These are phyloP conservation scores for Lichtheimia hyalospora DNA, from an alignment of 371 early-diverging fungal genomes.

Conservation along the genomic window DNA sequence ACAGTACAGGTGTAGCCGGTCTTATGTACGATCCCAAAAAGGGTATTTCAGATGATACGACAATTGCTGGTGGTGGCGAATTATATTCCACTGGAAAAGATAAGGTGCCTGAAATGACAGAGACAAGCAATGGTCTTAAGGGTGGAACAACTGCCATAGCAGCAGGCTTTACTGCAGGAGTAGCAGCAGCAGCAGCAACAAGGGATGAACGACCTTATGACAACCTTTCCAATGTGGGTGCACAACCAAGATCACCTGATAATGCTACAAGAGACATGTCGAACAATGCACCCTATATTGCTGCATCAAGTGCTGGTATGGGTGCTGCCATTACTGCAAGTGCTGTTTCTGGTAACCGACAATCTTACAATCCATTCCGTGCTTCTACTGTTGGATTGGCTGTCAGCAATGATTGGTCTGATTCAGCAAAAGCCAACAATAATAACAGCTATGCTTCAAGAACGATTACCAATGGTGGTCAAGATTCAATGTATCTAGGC, in stretches of 20 bases:
- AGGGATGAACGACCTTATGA: not conserved
- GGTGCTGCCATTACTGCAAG: conserved; percentile 12
- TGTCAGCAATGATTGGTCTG: conserved; percentile 14
- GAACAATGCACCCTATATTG: not conserved
- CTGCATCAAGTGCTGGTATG: conserved; percentile 5
- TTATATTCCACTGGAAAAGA: not conserved
- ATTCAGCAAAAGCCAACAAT: not conserved
- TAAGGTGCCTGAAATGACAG: not conserved
- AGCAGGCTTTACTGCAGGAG: not conserved
- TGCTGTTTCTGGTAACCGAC: conserved; percentile 2
- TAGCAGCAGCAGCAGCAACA: not conserved
- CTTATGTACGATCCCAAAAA: conserved; percentile 6
- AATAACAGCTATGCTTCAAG: conserved; percentile 12
- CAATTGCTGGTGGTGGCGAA: not conserved
- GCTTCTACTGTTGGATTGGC: conserved; percentile 26
- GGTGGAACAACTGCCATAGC: not conserved
- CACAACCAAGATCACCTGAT: not conserved
- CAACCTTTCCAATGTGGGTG: not conserved
- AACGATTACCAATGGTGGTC: not conserved
- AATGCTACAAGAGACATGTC: conserved; percentile 7
- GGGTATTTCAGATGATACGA: not conserved
- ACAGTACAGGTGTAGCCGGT: conserved; percentile 11
- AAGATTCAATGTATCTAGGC: not conserved
- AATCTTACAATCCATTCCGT: conserved; percentile 39
- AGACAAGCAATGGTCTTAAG: not conserved